Percentiles rank a stretch among this genome's conserved stretches.
Evolutionary conservation across 805 yeast genomes (phyloP).

Genomic region (Metschnikowia drakensbergensis): DNA sequence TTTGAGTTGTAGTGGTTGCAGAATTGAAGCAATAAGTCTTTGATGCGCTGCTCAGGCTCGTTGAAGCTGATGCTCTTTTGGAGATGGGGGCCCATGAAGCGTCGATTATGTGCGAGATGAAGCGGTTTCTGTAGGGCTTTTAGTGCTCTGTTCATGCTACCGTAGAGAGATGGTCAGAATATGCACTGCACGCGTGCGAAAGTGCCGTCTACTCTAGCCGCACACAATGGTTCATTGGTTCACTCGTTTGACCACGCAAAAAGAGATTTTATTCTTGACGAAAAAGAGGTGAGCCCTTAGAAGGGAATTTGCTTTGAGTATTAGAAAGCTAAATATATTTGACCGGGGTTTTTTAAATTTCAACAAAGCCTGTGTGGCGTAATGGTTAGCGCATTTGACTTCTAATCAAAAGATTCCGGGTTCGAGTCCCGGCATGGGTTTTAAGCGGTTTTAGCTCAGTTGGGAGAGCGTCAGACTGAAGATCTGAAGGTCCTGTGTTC

Average conservation of each 20-base stretch:
- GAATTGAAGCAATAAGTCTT: constrained; percentile 38
- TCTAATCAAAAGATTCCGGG: constrained; percentile 23
- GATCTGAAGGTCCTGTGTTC: constrained; percentile 20
- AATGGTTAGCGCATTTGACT: constrained; percentile 23
- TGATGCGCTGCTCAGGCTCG: constrained; percentile 41
- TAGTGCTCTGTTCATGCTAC: constrained; percentile 1
- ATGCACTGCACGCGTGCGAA: constrained; percentile 3
- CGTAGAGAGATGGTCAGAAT: not conserved
- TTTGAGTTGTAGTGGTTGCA: constrained; percentile 33
- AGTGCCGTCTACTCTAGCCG: not conserved
- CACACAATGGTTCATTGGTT: too few relatives aligned
- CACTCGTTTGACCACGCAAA: not conserved
- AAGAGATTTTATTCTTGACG: not conserved
- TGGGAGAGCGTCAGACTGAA: constrained; percentile 25
- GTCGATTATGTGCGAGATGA: not conserved
- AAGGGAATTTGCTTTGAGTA: not conserved
- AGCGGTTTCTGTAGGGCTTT: not conserved
- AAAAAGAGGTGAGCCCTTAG: not conserved
- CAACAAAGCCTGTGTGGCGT: constrained; percentile 19
- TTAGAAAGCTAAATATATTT: not conserved
- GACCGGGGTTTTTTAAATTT: not conserved
- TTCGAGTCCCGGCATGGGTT: constrained; percentile 23
- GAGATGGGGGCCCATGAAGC: not conserved
- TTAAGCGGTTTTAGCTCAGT: constrained; percentile 24
- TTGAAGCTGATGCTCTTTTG: constrained; percentile 28